These are phyloP conservation scores for Yamadazyma takamatsuzukensis DNA, from an alignment of 805 yeast species.

Conservation along the genomic window DNA sequence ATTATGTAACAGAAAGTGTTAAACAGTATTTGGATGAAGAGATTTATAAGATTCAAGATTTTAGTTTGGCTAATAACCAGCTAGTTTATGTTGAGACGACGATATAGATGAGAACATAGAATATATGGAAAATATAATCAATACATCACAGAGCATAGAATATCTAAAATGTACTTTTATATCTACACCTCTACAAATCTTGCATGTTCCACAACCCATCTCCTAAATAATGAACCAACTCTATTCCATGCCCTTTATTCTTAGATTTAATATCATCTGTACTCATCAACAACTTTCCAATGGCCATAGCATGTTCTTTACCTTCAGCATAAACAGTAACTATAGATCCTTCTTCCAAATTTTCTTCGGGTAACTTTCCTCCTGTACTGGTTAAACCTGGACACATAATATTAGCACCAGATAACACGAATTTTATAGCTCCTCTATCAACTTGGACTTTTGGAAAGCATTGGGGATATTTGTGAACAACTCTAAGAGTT, in stretches of 20 bases:
- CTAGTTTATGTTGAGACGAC: constrained; percentile 1
- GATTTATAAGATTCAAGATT: constrained; percentile 21
- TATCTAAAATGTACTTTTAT: not conserved
- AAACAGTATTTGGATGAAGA: constrained; percentile 25
- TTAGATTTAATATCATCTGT: constrained; percentile 79
- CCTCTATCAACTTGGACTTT: constrained; percentile 90
- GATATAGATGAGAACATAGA: not conserved
- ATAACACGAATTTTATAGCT: constrained; percentile 90
- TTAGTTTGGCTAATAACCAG: constrained; percentile 1
- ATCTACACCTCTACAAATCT: constrained; percentile 22
- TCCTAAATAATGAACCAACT: constrained; percentile 76
- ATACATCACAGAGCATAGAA: not conserved
- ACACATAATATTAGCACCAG: constrained; percentile 97
- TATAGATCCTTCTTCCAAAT: constrained; percentile 60
- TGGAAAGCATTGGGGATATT: constrained; percentile 81
- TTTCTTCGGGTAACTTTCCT: constrained; percentile 74
- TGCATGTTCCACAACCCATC: constrained; percentile 80
- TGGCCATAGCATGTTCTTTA: constrained; percentile 83
- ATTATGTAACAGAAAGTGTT: constrained; percentile 16
- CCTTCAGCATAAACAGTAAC: constrained; percentile 91
- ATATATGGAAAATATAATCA: too few relatives aligned
- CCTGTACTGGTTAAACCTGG: constrained; percentile 90
- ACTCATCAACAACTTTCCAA: constrained; percentile 85
- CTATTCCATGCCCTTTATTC: constrained; percentile 89
- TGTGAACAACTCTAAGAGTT: constrained; percentile 68